A percentile compares a stretch with the other conserved stretches of the same genome.
Evolutionary conservation across 257 asterid species (phyloP).

Genomic region (Sherardia arvensis): DNA sequence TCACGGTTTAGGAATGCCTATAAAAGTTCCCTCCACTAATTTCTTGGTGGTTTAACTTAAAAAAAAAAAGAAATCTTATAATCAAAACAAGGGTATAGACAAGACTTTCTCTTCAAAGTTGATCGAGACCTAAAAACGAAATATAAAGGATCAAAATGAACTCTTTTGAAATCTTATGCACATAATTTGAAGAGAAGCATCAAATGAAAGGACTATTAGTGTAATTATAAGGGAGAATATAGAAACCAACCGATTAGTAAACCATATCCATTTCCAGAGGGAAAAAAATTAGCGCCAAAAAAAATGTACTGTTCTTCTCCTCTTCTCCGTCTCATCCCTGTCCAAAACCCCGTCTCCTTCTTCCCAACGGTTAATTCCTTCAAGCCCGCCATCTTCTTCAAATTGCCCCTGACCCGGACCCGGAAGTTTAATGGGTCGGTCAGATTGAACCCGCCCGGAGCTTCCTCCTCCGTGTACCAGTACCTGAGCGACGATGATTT

Average conservation of each 20-base stretch:
- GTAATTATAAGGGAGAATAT: neutral
- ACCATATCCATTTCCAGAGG: constrained; percentile 7
- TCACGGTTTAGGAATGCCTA: too few species aligned
- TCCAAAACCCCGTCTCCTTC: constrained; percentile 6
- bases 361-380: neutral
- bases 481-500: constrained; percentile 43
- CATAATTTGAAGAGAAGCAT: neutral
- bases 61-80: too few species aligned
- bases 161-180: too few species aligned
- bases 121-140: too few species aligned
- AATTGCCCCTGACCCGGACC: neutral
- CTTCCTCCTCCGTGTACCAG: constrained; percentile 13
- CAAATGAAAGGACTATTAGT: neutral
- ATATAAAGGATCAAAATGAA: neutral
- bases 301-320: constrained; percentile 14
- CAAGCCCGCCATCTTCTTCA: constrained; percentile 1
- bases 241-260: neutral
- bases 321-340: constrained; percentile 7
- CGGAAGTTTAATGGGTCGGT: constrained; percentile 2
- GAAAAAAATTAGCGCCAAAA: constrained; percentile 24
- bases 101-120: too few species aligned
- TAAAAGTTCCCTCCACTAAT: too few species aligned
- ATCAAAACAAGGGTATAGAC: too few species aligned
- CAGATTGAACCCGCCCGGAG: constrained; percentile 5
- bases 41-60: too few species aligned